Conservation (phyloP, 2,329 filamentous ascomycete genomes). For the Colletotrichum costaricense region DNA sequence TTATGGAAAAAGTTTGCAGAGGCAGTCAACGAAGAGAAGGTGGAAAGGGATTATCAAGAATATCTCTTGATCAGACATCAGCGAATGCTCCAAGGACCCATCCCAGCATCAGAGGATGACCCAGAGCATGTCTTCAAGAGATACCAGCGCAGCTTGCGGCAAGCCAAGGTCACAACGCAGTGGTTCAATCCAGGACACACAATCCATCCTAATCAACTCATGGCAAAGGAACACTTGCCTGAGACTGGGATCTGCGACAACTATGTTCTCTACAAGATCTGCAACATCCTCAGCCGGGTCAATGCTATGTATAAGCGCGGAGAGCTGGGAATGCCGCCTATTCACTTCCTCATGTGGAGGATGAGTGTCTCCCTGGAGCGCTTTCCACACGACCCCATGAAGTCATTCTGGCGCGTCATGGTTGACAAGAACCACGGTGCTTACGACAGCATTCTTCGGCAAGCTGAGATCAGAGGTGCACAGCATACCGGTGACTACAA, state of each 20-base stretch:
- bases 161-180: conserved; percentile 47
- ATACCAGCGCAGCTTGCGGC: conserved; percentile 39
- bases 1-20: conserved; percentile 45
- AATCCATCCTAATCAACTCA: conserved; percentile 52
- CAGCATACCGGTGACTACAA: conserved; percentile 28
- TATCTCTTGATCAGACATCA: background rate
- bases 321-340: conserved; percentile 49
- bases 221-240: conserved; percentile 47
- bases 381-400: background rate
- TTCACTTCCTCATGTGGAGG: conserved; percentile 52
- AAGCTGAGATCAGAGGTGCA: conserved; percentile 16
- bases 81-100: background rate
- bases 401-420: conserved; percentile 5
- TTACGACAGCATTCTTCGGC: conserved; percentile 13
- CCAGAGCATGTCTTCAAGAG: conserved; percentile 23
- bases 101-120: background rate
- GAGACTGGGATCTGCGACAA: conserved; percentile 45
- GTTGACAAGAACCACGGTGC: conserved; percentile 16
- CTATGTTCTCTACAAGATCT: conserved; percentile 49
- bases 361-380: conserved; percentile 35
- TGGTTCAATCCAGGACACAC: conserved; percentile 43
- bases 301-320: conserved; percentile 38
- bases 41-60: conserved; percentile 12
- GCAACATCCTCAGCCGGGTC: conserved; percentile 47
- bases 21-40: conserved; percentile 41